These are phyloP conservation scores for Phoenix dactylifera DNA, from an alignment of 176 grass and related monocot species.

Conservation along the genomic window DNA sequence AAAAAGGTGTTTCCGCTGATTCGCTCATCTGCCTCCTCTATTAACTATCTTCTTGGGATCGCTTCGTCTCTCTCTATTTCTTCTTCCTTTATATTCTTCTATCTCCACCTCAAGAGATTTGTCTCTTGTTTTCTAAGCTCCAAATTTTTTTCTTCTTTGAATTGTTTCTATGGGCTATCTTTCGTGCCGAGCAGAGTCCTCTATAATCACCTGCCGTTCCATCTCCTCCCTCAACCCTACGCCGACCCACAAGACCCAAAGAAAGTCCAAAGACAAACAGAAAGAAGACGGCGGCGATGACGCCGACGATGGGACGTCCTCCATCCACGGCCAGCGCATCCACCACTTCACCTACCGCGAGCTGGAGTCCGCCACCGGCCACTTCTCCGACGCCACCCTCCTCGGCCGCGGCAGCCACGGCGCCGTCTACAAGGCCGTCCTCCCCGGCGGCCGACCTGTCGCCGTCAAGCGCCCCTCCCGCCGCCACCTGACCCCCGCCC, in stretches of 20 bases:
- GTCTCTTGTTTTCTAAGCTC: no score
- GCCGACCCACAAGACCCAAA: conserved; percentile 19
- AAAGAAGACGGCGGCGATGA: neutral
- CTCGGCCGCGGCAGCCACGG: conserved; percentile 94
- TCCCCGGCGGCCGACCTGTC: conserved; percentile 55
- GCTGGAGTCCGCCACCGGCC: conserved; percentile 60
- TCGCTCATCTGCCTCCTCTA: no score
- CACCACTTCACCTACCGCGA: conserved; percentile 75
- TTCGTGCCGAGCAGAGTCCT: conserved; percentile 93
- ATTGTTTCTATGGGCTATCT: conserved; percentile 68
- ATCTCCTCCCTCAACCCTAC: conserved; percentile 60
- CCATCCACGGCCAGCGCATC: conserved; percentile 3
- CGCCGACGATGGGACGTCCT: neutral
- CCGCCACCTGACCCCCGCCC: conserved; percentile 18
- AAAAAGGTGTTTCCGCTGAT: no score
- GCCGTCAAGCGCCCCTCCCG: conserved; percentile 92
- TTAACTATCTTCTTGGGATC: no score
- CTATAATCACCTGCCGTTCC: conserved; percentile 74
- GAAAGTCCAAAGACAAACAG: neutral
- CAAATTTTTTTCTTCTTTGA: no score
- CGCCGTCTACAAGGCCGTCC: conserved; percentile 85
- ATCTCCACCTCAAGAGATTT: no score
- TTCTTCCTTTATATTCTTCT: no score
- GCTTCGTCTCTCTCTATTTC: no score
- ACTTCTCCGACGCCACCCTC: conserved; percentile 62